Conservation (phyloP, 345 rosid species). For the Hibiscus tridactylites region DNA sequence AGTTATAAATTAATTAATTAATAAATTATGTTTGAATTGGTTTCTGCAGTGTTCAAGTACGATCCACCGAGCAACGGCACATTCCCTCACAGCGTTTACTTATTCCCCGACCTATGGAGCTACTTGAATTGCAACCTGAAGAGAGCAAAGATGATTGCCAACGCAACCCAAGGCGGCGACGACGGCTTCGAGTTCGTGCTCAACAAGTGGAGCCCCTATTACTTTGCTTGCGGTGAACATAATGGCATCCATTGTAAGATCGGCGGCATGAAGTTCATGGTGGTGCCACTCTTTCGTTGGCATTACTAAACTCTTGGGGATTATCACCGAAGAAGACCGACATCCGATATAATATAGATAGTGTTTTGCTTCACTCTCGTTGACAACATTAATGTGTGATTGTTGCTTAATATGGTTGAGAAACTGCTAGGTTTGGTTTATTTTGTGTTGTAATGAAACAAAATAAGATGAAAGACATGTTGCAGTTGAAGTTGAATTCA, state of each 20-base stretch:
- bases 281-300: conserved; percentile 35
- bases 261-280: conserved; percentile 64
- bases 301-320: not conserved
- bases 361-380: not conserved
- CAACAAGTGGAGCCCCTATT: conserved; percentile 35
- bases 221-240: conserved; percentile 61
- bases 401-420: not conserved
- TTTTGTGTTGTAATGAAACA: not conserved
- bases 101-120: conserved; percentile 38
- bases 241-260: conserved; percentile 53
- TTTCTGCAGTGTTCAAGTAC: conserved; percentile 59
- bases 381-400: not conserved
- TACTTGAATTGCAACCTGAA: conserved; percentile 41
- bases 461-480: not conserved
- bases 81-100: conserved; percentile 55
- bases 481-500: not conserved
- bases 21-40: not conserved
- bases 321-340: not conserved
- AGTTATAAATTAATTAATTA: not conserved
- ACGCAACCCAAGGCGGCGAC: conserved; percentile 42
- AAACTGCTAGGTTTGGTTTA: not conserved
- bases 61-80: conserved; percentile 43
- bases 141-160: conserved; percentile 43
- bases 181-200: conserved; percentile 55
- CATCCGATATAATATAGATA: not conserved